Base-by-base conservation (phyloP, 1,284 basidiomycete species). In the Trametes versicolor region DNA sequence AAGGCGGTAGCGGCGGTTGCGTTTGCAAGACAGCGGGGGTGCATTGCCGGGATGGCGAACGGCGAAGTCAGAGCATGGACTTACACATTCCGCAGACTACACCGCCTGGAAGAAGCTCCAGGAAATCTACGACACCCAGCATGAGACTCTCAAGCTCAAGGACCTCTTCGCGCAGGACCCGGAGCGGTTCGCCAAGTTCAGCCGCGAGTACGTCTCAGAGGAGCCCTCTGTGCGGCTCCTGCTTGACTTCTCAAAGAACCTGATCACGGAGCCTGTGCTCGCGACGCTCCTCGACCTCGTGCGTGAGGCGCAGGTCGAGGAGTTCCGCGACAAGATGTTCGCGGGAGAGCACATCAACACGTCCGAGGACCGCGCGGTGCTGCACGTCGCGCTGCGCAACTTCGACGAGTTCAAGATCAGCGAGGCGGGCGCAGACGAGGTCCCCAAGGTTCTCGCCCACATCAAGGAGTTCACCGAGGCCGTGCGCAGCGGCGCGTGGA, bases 271-370 rank as follows among this genome's bases (percentile, higher is more conserved):
- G 73, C 89, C 94, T 67, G 89, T 99, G 77, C 86, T 96, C 66
- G 80, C 85, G 21, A 83, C 87, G 19, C 89, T 98, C 60, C 85
- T 99, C 72, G 80, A 85, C 34, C 91, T 99, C 66, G 94, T 91
- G 27, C 86, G 89, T 66, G 96, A 99, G 81, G 96, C 96, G 34
- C 80, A 89, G 63, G 89, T 99, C 67, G 95, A 98, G 85, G 77
- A 85, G 58, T 90, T 88, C 79, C 88, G 96, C 60, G 94, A 99
- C 77, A 91, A 91, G 78, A 98, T 99, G 96, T 99, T 97, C 77
- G 80, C 89, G 1, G 97, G 98, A 62, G 89, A 95, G 79, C 97
- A 98, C 81, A 98, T 99, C 87, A 99, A 99, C 85, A 97, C 96
- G 21, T 97, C 96, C 27, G 97, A 99, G 79, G 97, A 93, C 76